These are phyloP conservation scores for Rhizomucor miehei DNA, from an alignment of 371 early-diverging fungal species.

Conservation along the genomic window DNA sequence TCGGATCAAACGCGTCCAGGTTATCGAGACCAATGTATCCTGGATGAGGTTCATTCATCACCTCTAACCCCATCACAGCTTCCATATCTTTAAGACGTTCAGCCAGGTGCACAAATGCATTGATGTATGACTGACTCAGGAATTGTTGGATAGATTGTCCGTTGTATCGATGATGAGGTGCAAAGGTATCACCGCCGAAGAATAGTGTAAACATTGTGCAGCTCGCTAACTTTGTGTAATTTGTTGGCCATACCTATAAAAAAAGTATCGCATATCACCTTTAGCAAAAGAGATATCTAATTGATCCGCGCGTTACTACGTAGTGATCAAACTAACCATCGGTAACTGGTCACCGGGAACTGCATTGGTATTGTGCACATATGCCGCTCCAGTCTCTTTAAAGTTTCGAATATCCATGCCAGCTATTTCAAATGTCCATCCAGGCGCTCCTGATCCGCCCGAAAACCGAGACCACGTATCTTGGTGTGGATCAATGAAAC, in stretches of 20 bases:
- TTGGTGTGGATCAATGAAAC: constrained; percentile 80
- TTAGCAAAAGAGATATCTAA: no score
- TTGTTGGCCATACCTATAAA: constrained; percentile 81
- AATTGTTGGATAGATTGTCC: constrained; percentile 57
- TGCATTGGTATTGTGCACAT: constrained; percentile 70
- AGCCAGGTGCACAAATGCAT: constrained; percentile 56
- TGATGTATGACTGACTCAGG: constrained; percentile 48
- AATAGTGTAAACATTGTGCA: constrained; percentile 87
- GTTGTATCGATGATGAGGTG: constrained; percentile 53
- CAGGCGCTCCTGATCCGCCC: constrained; percentile 71
- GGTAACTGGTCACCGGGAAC: constrained; percentile 62
- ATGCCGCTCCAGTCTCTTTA: constrained; percentile 72
- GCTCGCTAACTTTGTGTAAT: constrained; percentile 76
- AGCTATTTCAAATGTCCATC: constrained; percentile 69
- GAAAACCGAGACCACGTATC: constrained; percentile 70
- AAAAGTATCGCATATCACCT: no score
- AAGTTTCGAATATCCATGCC: constrained; percentile 71
- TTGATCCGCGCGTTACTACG: no score
- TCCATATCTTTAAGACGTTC: constrained; percentile 57
- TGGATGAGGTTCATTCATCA: constrained; percentile 82
- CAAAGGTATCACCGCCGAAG: constrained; percentile 76
- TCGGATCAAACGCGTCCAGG: constrained; percentile 60
- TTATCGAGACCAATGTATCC: constrained; percentile 72
- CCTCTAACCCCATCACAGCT: constrained; percentile 74
- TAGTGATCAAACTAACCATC: constrained; percentile 60